These are phyloP conservation scores for Hemerocallis citrina DNA, from an alignment of 106 monocot genomes.

Conservation along the genomic window DNA sequence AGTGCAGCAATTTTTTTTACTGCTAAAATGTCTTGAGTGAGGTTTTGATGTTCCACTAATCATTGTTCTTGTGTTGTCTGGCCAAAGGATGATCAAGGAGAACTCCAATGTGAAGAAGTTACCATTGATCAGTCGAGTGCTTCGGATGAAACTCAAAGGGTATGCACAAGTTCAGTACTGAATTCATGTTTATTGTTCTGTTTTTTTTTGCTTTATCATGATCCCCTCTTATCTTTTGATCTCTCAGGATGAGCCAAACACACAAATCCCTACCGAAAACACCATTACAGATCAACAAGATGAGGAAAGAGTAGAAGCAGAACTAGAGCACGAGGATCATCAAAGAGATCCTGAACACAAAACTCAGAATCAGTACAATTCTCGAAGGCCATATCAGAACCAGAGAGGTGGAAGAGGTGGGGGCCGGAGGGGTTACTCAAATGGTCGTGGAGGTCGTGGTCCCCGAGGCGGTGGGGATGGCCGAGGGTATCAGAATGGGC, in stretches of 20 bases:
- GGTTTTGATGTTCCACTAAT: not conserved
- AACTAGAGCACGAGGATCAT: conserved; percentile 19
- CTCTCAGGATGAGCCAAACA: conserved; percentile 26
- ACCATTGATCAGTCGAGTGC: conserved; percentile 10
- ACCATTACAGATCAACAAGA: too few relatives aligned
- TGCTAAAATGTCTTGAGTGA: too few relatives aligned
- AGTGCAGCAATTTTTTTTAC: too few relatives aligned
- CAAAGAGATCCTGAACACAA: conserved; percentile 16
- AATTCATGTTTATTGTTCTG: not conserved
- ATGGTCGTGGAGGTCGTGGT: conserved; percentile 28
- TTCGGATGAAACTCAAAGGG: conserved; percentile 17
- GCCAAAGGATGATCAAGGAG: too few relatives aligned
- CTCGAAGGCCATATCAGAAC: conserved; percentile 25
- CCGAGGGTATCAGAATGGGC: conserved; percentile 35
- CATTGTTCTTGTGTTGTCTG: too few relatives aligned
- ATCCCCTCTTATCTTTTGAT: not conserved
- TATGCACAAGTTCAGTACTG: not conserved
- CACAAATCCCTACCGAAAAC: too few relatives aligned
- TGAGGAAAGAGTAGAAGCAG: too few relatives aligned
- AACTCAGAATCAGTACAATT: conserved; percentile 13
- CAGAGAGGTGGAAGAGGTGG: conserved; percentile 35
- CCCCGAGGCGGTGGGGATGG: conserved; percentile 31
- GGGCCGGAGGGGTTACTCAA: conserved; percentile 21
- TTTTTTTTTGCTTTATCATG: too few relatives aligned
- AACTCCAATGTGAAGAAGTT: too few relatives aligned